Percentiles rank a stretch among this genome's conserved stretches.
Conservation (phyloP, 768 basidiomycete genomes). For the Boletales sp. region DNA sequence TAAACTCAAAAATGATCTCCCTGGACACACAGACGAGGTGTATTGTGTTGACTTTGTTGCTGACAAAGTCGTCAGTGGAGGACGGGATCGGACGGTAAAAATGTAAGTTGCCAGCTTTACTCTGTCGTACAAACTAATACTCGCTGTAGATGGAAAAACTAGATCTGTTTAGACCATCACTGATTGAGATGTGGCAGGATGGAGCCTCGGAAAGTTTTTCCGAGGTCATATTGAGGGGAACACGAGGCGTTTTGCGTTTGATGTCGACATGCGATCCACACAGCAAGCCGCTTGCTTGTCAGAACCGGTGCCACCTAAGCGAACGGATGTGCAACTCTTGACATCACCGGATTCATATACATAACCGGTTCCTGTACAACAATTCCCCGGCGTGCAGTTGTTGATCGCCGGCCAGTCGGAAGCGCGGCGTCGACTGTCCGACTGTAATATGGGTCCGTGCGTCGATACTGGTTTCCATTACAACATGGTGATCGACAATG, state of each 20-base stretch:
- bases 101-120: slow-evolving; percentile 56
- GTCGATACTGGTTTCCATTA: no score
- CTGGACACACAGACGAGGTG: slow-evolving; percentile 96
- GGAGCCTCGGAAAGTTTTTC: background rate
- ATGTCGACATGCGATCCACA: background rate
- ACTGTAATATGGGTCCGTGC: no score
- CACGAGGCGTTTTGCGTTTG: background rate
- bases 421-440: no score
- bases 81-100: slow-evolving; percentile 85
- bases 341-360: no score
- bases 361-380: no score
- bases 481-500: no score
- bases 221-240: background rate
- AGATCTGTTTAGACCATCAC: slow-evolving; percentile 3
- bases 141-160: slow-evolving; percentile 29
- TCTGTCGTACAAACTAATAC: background rate
- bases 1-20: slow-evolving; percentile 91
- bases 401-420: no score
- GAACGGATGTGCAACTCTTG: no score
- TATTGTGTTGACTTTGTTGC: slow-evolving; percentile 99
- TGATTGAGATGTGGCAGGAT: background rate
- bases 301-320: background rate
- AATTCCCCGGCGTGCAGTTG: no score
- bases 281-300: background rate
- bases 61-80: slow-evolving; percentile 99